phyloP scores from a whole-genome alignment of 805 yeast genomes.

The Wickerhamomyces bovis region DNA sequence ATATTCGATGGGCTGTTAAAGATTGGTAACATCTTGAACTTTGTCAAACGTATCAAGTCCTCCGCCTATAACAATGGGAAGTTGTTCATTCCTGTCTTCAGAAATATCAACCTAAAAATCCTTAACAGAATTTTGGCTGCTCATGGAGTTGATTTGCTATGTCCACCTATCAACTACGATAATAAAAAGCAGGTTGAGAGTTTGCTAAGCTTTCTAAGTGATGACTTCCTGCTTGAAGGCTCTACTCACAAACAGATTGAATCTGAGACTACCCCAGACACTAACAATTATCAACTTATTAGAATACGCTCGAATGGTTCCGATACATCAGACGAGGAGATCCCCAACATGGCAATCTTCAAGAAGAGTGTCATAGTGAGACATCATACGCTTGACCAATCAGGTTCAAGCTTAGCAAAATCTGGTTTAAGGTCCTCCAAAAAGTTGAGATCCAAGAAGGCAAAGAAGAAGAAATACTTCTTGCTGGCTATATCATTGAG shows the following conservation, averaged over 20 bases:
- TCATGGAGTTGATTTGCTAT: constrained; percentile 15
- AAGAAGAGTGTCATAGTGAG: constrained; percentile 9
- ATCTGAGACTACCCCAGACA: neutral
- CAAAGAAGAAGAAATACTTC: constrained; percentile 5
- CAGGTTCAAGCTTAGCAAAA: neutral
- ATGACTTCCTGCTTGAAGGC: constrained; percentile 11
- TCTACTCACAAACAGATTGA: neutral
- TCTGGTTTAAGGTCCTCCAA: constrained; percentile 6
- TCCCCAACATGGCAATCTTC: neutral
- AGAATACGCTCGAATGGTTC: neutral
- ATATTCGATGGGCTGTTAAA: constrained; percentile 25
- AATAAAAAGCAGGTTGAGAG: constrained; percentile 14
- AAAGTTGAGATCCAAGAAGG: constrained; percentile 10
- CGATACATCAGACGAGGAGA: neutral
- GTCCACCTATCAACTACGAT: constrained; percentile 21
- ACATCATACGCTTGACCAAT: constrained; percentile 5
- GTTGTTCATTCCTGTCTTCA: constrained; percentile 21
- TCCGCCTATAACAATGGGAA: constrained; percentile 6
- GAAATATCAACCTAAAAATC: constrained; percentile 17
- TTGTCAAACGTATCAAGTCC: constrained; percentile 14
- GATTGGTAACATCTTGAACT: constrained; percentile 24
- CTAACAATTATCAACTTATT: neutral
- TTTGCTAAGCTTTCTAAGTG: constrained; percentile 16
- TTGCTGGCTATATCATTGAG: constrained; percentile 15
- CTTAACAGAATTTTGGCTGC: constrained; percentile 16